Percentiles rank a stretch among this genome's conserved stretches.
These are phyloP conservation scores for Xylaria castorea DNA, from an alignment of 495 filamentous ascomycete genomes.

Conservation along the genomic window DNA sequence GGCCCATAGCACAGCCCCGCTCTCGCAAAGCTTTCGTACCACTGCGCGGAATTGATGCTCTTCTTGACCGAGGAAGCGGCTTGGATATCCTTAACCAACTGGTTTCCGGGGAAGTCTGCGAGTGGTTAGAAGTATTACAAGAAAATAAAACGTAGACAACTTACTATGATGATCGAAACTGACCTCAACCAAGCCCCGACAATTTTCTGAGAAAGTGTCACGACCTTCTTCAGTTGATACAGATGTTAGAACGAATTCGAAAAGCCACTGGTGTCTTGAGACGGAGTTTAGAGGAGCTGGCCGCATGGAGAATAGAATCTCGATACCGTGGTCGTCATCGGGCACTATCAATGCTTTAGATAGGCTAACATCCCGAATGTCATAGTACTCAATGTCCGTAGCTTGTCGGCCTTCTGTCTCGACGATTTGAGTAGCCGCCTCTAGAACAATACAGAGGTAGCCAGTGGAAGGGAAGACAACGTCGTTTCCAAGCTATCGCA, in stretches of 20 bases:
- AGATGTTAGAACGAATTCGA: not conserved
- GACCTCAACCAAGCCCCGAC: not conserved
- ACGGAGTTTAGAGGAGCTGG: not conserved
- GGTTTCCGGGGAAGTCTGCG: not conserved
- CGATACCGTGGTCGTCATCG: conserved; percentile 9
- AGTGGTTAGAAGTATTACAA: not conserved
- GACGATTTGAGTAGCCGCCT: conserved; percentile 43
- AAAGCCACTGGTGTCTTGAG: not conserved
- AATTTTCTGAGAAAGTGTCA: not conserved
- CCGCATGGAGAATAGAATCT: not conserved
- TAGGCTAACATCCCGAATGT: not conserved
- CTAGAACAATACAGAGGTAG: conserved; percentile 51
- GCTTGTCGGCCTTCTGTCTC: not conserved
- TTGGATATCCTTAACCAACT: not conserved
- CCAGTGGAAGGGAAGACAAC: conserved; percentile 53
- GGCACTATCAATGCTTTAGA: conserved; percentile 1
- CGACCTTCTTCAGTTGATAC: not conserved
- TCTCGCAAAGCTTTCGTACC: conserved; percentile 4
- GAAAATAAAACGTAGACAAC: not conserved
- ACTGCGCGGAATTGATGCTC: not conserved
- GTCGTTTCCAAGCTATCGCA: conserved; percentile 22
- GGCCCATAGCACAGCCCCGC: conserved; percentile 5
- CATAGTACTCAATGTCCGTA: not conserved
- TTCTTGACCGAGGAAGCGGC: not conserved
- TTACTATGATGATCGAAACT: not conserved